A percentile compares a stretch with the other conserved stretches of the same genome.
Conservation (phyloP, 2,329 filamentous ascomycete genomes). For the Didymella pinodella region DNA sequence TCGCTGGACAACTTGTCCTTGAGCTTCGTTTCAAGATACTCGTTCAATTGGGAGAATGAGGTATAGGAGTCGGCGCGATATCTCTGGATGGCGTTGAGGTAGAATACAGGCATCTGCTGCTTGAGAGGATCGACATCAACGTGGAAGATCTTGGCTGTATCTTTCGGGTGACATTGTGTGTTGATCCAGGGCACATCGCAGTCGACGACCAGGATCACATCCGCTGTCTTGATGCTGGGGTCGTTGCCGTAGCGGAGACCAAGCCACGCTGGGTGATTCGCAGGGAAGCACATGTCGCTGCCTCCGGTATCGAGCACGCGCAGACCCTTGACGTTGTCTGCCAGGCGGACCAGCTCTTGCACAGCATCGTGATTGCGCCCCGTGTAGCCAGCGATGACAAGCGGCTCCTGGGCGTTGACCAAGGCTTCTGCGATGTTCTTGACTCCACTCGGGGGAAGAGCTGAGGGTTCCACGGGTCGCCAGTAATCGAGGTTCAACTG, state of each 20-base stretch:
- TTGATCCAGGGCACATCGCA: constrained; percentile 94
- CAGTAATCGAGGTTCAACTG: constrained; percentile 72
- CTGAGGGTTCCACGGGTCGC: constrained; percentile 74
- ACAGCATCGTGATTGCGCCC: constrained; percentile 73
- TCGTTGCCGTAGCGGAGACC: constrained; percentile 77
- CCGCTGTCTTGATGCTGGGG: constrained; percentile 75
- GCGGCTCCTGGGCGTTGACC: constrained; percentile 68
- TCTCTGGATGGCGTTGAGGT: constrained; percentile 61
- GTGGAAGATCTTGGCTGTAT: constrained; percentile 67
- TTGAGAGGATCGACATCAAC: constrained; percentile 73
- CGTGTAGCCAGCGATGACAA: constrained; percentile 74
- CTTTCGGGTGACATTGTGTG: constrained; percentile 70
- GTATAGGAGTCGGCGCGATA: constrained; percentile 62
- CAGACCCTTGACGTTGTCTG: constrained; percentile 71
- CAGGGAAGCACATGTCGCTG: constrained; percentile 79
- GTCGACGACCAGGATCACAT: constrained; percentile 84
- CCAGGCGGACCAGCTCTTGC: constrained; percentile 69
- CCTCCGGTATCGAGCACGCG: constrained; percentile 78
- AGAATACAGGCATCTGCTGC: constrained; percentile 66
- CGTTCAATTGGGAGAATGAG: constrained; percentile 73
- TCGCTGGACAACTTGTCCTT: constrained; percentile 51
- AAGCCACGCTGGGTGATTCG: constrained; percentile 63
- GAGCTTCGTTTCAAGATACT: constrained; percentile 61
- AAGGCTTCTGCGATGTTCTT: constrained; percentile 69
- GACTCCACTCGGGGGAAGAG: constrained; percentile 63